Evolutionary conservation across 495 filamentous ascomycete species (phyloP), one percentile per base, ranked within the genome.

Genomic region (Aspergillus conjunctus): DNA sequence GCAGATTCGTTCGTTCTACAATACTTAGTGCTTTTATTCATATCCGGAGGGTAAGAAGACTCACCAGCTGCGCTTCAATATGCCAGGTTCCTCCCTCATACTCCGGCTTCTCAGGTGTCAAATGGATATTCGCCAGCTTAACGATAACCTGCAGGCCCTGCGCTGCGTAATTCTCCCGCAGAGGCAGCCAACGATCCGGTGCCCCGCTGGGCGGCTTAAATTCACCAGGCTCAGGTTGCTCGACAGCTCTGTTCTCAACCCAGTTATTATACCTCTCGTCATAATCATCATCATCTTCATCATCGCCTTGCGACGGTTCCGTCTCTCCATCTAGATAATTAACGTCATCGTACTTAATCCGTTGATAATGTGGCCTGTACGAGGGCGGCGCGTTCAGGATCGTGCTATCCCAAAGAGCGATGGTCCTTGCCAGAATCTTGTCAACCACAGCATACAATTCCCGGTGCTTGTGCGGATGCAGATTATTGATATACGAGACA

Each of bases 401-500:
- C 39, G 50, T 48, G 3, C 6, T 60, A 45, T 87, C 74, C 83
- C 84, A 88, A 4, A 80, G 60, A 0, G 81, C 80, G 11, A 89
- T 70, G 1, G 79, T 71, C n/a, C 61, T 65, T 0, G 71, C 62
- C 22, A 86, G 67, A 31, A 85, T 58, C 45, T 77, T 55, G 61
- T 82, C 81, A 14, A 87, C 61, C 0, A 79, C 66, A 4, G 51
- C 34, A 66, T 87, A 88, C 6, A 87, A 73, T 2, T 60, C 51
- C 11, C 44, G 31, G 61, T 86, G 68, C 21, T 73, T 54, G 0
- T n/a, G 32, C 0, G 86, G 85, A 62, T 87, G 82, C 0, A 88
- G 64, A 59, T 88, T 88, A 64, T 89, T 88, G 70, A 89, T 81
- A 60, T 88, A 85, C 22, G 69, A 75, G 7, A 56, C 68, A 39